Evolutionary conservation across 202 grass and related monocot genomes (phyloP), one percentile per base, ranked within the genome.

Genomic region (Eragrostis tef): DNA sequence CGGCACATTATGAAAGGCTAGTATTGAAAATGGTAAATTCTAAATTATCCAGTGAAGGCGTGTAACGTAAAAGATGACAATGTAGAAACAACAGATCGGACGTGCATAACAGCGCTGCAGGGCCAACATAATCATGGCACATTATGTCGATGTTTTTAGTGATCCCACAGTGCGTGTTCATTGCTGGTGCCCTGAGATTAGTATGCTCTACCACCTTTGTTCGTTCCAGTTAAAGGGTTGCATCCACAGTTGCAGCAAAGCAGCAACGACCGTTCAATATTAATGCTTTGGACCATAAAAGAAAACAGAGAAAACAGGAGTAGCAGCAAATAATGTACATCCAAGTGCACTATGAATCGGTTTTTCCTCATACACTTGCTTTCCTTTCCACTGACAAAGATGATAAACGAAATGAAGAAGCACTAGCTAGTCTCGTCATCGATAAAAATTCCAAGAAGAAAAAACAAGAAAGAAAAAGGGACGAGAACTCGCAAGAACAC

Each of bases 321-420:
- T 59, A 43, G 2, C 20, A 48, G n/a, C 62, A 79, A 79, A 75
- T 79, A 83, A 90, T 86, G 79, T 90, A 90, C 88, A 86, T 83
- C 31, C 84, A 83, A 79, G 88, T 90, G 88, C 62, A 74, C 14
- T 56, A 64, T 39, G 84, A 83, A 90, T 75, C 19, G 70, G 70
- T 64, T 53, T 73, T 78, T 47, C 59, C 25, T 70, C 26, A 1
- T 64, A 64, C 84, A 86, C 79, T 67, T 82, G 71, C 79, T 89
- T 67, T 11, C 22, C 27, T 89, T 67, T 14, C 22, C 27, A 67
- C 67, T 25, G 21, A 58, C 19, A 43, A 53, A 77, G 62, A 31
- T 22, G 62, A 31, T 22, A 79, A 20, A 16, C n/a, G 1, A 48
- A 50, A 5, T 11, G n/a, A 41, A 79, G 1, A 34, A 64, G 45